Conservation (phyloP, 805 yeast species). For the Metschnikowia lachancei region DNA sequence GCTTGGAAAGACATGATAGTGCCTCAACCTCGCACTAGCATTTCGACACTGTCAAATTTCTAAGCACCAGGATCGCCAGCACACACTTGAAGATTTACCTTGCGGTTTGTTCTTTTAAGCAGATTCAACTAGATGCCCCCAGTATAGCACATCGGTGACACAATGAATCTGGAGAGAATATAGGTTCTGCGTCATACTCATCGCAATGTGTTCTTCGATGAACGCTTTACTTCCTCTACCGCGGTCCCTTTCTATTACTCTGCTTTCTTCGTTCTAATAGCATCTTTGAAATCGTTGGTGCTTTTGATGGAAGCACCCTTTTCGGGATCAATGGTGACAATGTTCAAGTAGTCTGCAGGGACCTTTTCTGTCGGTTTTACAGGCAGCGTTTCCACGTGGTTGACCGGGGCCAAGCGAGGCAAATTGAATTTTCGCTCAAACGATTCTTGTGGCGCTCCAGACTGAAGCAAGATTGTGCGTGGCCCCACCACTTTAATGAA, state of each 20-base stretch:
- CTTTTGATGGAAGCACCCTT: conserved; percentile 42
- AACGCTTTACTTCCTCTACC: not conserved
- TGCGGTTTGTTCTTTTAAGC: too few relatives aligned
- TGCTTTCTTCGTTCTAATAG: conserved; percentile 20
- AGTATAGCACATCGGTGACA: too few relatives aligned
- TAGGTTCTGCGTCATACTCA: too few relatives aligned
- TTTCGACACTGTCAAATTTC: too few relatives aligned
- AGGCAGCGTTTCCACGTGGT: conserved; percentile 10
- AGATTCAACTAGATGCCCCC: too few relatives aligned
- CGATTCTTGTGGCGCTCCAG: conserved; percentile 31
- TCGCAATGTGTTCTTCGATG: not conserved
- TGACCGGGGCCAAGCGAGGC: conserved; percentile 13
- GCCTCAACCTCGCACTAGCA: too few relatives aligned
- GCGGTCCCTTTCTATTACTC: not conserved
- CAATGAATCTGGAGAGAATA: too few relatives aligned
- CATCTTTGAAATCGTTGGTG: conserved; percentile 40
- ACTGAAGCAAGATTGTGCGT: conserved; percentile 47
- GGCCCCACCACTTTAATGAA: conserved; percentile 57
- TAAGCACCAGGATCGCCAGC: too few relatives aligned
- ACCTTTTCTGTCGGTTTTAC: conserved; percentile 15
- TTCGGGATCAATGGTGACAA: conserved; percentile 43
- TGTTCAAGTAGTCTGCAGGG: conserved; percentile 47
- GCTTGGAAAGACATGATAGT: too few relatives aligned
- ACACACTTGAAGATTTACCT: too few relatives aligned
- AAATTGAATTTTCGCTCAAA: conserved; percentile 13